A percentile compares a stretch with the other conserved stretches of the same genome.
Evolutionary conservation across 805 yeast species (phyloP).

Genomic region (Kazachstania bromeliacearum): DNA sequence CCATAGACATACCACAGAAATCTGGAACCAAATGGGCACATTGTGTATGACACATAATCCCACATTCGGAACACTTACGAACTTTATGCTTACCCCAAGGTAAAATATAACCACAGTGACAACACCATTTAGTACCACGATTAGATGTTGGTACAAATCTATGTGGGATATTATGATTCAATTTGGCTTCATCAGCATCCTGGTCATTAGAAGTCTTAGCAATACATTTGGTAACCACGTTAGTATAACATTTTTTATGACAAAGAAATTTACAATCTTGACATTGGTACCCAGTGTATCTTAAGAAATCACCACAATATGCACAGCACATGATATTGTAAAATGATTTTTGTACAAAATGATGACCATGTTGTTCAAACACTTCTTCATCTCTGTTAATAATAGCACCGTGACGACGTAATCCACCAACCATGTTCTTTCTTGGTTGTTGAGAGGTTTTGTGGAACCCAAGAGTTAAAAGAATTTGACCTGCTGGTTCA

Average conservation of each 20-base stretch:
- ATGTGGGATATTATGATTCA: slow-evolving; percentile 95
- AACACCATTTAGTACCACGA: slow-evolving; percentile 97
- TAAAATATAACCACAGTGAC: slow-evolving; percentile 94
- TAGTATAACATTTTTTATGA: slow-evolving; percentile 71
- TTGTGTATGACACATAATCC: slow-evolving; percentile 84
- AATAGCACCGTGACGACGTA: slow-evolving; percentile 96
- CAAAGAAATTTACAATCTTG: slow-evolving; percentile 76
- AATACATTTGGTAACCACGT: slow-evolving; percentile 75
- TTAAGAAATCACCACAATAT: slow-evolving; percentile 87
- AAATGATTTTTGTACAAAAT: slow-evolving; percentile 89
- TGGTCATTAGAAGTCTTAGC: slow-evolving; percentile 63
- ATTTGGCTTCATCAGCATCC: slow-evolving; percentile 65
- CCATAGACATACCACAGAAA: slow-evolving; percentile 98
- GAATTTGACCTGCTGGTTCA: slow-evolving; percentile 90
- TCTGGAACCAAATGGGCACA: slow-evolving; percentile 96
- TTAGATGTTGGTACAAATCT: slow-evolving; percentile 87
- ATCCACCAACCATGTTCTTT: slow-evolving; percentile 44
- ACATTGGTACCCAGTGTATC: slow-evolving; percentile 80
- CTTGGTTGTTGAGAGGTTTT: slow-evolving; percentile 48
- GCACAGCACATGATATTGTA: slow-evolving; percentile 97
- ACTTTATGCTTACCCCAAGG: slow-evolving; percentile 94
- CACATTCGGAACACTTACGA: slow-evolving; percentile 88
- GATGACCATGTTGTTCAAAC: slow-evolving; percentile 93
- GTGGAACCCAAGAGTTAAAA: slow-evolving; percentile 68
- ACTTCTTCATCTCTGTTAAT: slow-evolving; percentile 84